These are phyloP conservation scores for Saccharomyces uvarum DNA, from an alignment of 1,139 yeast species.

Conservation along the genomic window DNA sequence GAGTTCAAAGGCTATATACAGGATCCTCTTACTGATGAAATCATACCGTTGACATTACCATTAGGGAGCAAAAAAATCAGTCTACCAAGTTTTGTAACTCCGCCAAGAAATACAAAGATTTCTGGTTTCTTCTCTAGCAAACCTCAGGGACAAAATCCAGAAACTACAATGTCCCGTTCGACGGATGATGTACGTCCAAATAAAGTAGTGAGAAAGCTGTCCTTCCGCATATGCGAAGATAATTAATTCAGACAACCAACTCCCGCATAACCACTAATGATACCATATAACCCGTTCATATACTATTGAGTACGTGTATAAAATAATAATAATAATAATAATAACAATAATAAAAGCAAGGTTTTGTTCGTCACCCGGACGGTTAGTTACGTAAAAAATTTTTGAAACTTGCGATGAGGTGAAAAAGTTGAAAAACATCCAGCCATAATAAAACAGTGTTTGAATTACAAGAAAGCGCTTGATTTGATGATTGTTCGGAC, in stretches of 20 bases:
- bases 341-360: neutral
- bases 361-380: neutral
- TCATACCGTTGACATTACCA: constrained; percentile 14
- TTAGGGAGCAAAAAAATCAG: constrained; percentile 7
- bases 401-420: neutral
- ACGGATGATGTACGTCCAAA: constrained; percentile 20
- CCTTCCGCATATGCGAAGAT: constrained; percentile 14
- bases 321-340: no score
- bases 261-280: neutral
- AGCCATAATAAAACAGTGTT: neutral
- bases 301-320: constrained; percentile 2
- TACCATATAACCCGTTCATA: neutral
- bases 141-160: neutral
- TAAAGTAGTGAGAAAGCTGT: constrained; percentile 17
- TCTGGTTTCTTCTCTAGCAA: constrained; percentile 12
- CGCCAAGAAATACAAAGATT: constrained; percentile 18
- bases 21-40: constrained; percentile 8
- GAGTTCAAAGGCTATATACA: constrained; percentile 17
- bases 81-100: constrained; percentile 20
- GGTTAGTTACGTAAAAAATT: neutral
- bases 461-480: neutral
- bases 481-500: neutral
- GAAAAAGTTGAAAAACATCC: neutral
- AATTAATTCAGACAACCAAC: neutral
- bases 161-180: constrained; percentile 9